Evolutionary conservation across 2,329 filamentous ascomycete species (phyloP).

Genomic region (Xylariaceae sp.): DNA sequence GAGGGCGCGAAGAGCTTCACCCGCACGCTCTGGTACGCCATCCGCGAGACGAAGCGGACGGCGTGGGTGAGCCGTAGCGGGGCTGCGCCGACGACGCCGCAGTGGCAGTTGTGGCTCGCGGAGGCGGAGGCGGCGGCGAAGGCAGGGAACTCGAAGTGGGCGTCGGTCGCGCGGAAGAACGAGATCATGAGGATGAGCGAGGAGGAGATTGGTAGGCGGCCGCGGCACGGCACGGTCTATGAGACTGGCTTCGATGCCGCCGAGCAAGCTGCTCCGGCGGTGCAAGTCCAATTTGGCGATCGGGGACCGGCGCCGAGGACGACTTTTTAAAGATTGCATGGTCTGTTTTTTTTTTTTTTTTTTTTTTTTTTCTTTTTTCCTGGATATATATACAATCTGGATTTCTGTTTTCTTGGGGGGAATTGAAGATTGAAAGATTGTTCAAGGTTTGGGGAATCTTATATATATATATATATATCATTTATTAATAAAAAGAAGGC

Average conservation of each 20-base stretch:
- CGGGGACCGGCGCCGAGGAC: constrained; percentile 2
- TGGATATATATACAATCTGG: too few species aligned
- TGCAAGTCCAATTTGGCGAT: constrained; percentile 14
- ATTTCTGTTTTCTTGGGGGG: too few species aligned
- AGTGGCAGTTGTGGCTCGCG: constrained; percentile 50
- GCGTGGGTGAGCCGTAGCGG: constrained; percentile 49
- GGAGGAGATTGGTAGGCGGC: constrained; percentile 5
- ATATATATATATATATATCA: too few species aligned
- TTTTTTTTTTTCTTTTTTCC: neutral
- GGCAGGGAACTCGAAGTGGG: constrained; percentile 35
- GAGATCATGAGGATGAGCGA: constrained; percentile 39
- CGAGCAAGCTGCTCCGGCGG: constrained; percentile 19
- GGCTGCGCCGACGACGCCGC: constrained; percentile 45
- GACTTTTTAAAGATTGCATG: constrained; percentile 7
- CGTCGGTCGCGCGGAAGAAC: constrained; percentile 45
- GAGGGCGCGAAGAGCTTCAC: constrained; percentile 48
- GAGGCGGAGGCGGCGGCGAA: constrained; percentile 41
- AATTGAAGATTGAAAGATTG: too few species aligned
- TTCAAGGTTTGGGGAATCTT: too few species aligned
- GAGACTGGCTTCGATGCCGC: constrained; percentile 14
- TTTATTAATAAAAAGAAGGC: too few species aligned
- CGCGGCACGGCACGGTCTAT: neutral
- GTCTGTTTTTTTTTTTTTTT: neutral
- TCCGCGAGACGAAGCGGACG: constrained; percentile 46
- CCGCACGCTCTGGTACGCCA: constrained; percentile 53